Percentiles rank a stretch among this genome's conserved stretches.
phyloP scores from a whole-genome alignment of 305 asterid species.

The Fraxinus dipetala region DNA sequence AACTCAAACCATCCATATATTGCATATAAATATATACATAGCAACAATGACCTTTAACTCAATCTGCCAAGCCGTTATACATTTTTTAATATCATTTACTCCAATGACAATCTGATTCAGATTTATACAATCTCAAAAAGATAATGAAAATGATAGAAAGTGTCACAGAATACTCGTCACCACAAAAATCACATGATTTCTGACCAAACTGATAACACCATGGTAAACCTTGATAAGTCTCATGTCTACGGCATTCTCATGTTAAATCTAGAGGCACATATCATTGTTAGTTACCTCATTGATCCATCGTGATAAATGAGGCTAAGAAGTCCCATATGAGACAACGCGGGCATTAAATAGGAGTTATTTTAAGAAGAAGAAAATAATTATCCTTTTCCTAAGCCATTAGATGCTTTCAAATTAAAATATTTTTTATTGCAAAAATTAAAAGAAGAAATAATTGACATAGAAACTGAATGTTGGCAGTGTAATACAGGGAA shows the following conservation, averaged over 20 bases:
- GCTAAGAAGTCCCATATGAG: slow-evolving; percentile 11
- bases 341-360: background rate
- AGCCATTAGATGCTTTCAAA: background rate
- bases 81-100: background rate
- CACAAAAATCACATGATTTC: background rate
- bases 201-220: background rate
- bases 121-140: background rate
- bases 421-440: background rate
- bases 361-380: slow-evolving; percentile 1
- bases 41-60: too few species aligned
- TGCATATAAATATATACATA: too few species aligned
- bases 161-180: background rate
- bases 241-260: background rate
- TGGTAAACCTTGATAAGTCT: background rate
- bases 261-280: background rate
- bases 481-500: background rate
- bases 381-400: background rate
- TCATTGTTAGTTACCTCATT: background rate
- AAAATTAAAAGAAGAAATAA: background rate
- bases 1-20: background rate
- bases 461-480: background rate
- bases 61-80: background rate
- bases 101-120: background rate
- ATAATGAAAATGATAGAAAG: background rate
- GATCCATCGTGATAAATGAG: slow-evolving; percentile 9